These are phyloP conservation scores for Cephaloascus fragrans DNA, from an alignment of 805 yeast genomes.

Conservation along the genomic window DNA sequence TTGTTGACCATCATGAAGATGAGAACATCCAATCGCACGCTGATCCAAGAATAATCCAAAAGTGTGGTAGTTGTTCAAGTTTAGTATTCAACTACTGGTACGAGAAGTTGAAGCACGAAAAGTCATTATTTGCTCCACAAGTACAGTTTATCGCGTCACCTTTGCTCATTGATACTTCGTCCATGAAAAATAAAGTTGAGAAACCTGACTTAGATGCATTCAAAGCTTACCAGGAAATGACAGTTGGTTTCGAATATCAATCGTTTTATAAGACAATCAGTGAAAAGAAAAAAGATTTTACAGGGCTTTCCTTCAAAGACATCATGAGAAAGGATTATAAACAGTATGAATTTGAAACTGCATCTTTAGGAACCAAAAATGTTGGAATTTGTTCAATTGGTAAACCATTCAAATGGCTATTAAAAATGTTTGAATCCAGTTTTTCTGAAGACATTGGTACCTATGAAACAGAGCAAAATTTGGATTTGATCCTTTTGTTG, in stretches of 20 bases:
- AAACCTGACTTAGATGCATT: constrained; percentile 41
- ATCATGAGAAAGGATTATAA: constrained; percentile 80
- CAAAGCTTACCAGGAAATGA: constrained; percentile 20
- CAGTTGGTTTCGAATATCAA: constrained; percentile 7
- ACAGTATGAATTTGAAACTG: constrained; percentile 37
- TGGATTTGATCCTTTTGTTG: constrained; percentile 38
- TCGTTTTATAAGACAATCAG: constrained; percentile 22
- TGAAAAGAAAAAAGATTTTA: constrained; percentile 50
- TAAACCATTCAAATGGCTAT: constrained; percentile 49
- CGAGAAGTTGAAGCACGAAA: constrained; percentile 9
- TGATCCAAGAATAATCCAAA: constrained; percentile 49
- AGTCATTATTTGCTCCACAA: constrained; percentile 18
- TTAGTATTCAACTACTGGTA: constrained; percentile 61
- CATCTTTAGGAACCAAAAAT: constrained; percentile 15
- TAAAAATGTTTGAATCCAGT: constrained; percentile 9
- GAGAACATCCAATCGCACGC: constrained; percentile 39
- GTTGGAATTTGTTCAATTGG: constrained; percentile 72
- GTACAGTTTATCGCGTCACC: constrained; percentile 53
- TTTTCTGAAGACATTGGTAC: constrained; percentile 4
- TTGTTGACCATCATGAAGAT: constrained; percentile 88
- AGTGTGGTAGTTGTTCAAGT: constrained; percentile 73
- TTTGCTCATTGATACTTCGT: constrained; percentile 65
- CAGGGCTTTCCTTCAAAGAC: constrained; percentile 50
- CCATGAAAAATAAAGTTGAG: constrained; percentile 56
- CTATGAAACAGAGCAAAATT: constrained; percentile 15